Conservation (phyloP, 805 yeast species). For the Candida boleticola region DNA sequence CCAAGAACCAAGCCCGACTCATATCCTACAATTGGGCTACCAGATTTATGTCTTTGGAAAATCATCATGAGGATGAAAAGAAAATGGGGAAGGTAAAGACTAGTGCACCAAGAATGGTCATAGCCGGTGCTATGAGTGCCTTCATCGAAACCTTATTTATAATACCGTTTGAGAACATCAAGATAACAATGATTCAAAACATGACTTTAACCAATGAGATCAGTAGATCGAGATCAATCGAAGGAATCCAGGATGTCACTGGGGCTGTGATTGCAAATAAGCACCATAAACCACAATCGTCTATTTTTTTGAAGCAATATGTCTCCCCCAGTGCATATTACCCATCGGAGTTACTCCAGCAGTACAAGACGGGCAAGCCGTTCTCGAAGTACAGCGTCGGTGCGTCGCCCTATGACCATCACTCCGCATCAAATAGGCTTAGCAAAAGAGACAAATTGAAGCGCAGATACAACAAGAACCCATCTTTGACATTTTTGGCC, state of each 20-base stretch:
- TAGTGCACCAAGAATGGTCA: constrained; percentile 75
- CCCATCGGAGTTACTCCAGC: constrained; percentile 31
- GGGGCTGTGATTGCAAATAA: constrained; percentile 21
- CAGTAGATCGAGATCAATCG: constrained; percentile 12
- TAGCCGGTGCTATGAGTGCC: constrained; percentile 85
- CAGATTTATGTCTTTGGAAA: constrained; percentile 56
- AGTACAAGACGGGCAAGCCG: constrained; percentile 21
- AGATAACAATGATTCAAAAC: constrained; percentile 77
- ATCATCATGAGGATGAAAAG: constrained; percentile 17
- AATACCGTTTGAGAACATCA: constrained; percentile 88
- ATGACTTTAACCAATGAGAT: constrained; percentile 34
- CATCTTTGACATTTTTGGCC: constrained; percentile 51
- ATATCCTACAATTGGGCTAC: constrained; percentile 73
- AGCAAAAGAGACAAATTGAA: constrained; percentile 20
- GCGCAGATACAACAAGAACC: constrained; percentile 45
- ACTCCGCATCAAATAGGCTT: neutral
- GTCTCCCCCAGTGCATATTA: constrained; percentile 43
- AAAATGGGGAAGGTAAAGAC: constrained; percentile 52
- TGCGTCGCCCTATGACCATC: neutral
- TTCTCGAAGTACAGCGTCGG: constrained; percentile 19
- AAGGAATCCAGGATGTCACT: constrained; percentile 25
- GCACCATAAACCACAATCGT: constrained; percentile 21
- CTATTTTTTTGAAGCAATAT: constrained; percentile 29
- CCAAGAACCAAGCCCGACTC: constrained; percentile 74
- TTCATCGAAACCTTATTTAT: constrained; percentile 76